Evolutionary conservation across 148 eudicot genomes (phyloP), one percentile per base, ranked within the genome.

Genomic region (Heliosperma pusillum): DNA sequence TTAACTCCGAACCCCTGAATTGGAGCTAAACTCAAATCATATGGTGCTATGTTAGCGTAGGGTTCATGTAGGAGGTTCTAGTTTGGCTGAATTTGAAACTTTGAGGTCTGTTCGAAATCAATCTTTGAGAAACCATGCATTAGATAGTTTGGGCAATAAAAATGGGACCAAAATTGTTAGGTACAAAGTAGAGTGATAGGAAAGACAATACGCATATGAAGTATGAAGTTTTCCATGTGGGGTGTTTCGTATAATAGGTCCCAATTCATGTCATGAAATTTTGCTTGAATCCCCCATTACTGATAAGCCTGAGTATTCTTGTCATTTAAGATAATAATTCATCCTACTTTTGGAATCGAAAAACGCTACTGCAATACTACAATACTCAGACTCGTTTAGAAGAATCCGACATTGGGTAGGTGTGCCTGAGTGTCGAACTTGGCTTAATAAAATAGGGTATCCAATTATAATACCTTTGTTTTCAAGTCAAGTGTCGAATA

Each of bases 91-190:
- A 21, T 56, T 16, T 56, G 5, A 5, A n/a, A 0, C 7, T 1
- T 5, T 56, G 24, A 19, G 20, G 20, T n/a, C 16, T 4, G 52
- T 45, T 45, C 2, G 8, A 1, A 45, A 10, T 5, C 15, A 45
- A 45, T 45, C 52, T 47, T 47, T 12, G 16, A 47, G 53, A 47
- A 6, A 58, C 2, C 24, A 20, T 7, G 26, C 21, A 19, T 1
- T 65, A 29, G 45, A 64, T 47, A 65, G 21, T 30, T 65, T 30
- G 10, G 45, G 69, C 24, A 24, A 65, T 30, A 33, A 5, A 33
- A 40, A 30, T 65, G 69, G 69, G 69, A 65, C 69, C 69, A 65
- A 65, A 29, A 33, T 20, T 12, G 19, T 42, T 19, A 67, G 13
- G 69, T 65, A 33, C 55, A 40, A 67, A 64, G 68, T 64, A 64